phyloP scores from a whole-genome alignment of 1,284 basidiomycete genomes.

The Omphalotus olearius region DNA sequence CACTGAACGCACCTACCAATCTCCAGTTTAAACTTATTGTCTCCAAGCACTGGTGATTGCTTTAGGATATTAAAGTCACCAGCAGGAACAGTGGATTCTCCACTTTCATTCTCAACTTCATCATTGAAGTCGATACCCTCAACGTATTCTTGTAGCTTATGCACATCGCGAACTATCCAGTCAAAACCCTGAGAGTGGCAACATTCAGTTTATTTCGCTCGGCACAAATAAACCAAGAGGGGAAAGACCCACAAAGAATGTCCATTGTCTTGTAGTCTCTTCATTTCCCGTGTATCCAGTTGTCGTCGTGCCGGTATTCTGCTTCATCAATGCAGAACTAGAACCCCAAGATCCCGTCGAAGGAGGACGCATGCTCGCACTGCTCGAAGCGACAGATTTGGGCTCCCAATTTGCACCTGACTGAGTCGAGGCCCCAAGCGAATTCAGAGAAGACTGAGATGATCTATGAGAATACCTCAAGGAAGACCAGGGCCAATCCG shows the following conservation, averaged over 20 bases:
- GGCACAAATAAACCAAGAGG: no score
- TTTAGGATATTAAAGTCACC: slow-evolving; percentile 58
- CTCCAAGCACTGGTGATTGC: slow-evolving; percentile 62
- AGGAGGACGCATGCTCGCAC: slow-evolving; percentile 2
- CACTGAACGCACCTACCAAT: slow-evolving; percentile 37
- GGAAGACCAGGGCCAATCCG: slow-evolving; percentile 55
- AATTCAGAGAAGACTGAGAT: slow-evolving; percentile 18
- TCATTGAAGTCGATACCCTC: slow-evolving; percentile 30
- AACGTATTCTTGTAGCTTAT: slow-evolving; percentile 49
- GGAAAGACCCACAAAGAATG: slow-evolving; percentile 43
- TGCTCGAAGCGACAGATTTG: neutral
- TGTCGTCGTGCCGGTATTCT: slow-evolving; percentile 11
- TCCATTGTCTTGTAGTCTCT: slow-evolving; percentile 55
- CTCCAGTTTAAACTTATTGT: slow-evolving; percentile 71
- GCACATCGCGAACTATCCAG: slow-evolving; percentile 57
- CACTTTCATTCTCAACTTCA: slow-evolving; percentile 20
- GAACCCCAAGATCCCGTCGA: slow-evolving; percentile 2
- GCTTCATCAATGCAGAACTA: slow-evolving; percentile 4
- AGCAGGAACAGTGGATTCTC: neutral
- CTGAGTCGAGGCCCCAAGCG: slow-evolving; percentile 12
- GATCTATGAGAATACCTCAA: slow-evolving; percentile 14
- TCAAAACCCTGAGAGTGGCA: slow-evolving; percentile 52
- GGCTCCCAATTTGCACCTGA: neutral
- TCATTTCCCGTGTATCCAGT: slow-evolving; percentile 27
- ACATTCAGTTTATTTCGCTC: slow-evolving; percentile 1